phyloP scores from a whole-genome alignment of 768 basidiomycete species.

The Leucosporidium yakuticum region DNA sequence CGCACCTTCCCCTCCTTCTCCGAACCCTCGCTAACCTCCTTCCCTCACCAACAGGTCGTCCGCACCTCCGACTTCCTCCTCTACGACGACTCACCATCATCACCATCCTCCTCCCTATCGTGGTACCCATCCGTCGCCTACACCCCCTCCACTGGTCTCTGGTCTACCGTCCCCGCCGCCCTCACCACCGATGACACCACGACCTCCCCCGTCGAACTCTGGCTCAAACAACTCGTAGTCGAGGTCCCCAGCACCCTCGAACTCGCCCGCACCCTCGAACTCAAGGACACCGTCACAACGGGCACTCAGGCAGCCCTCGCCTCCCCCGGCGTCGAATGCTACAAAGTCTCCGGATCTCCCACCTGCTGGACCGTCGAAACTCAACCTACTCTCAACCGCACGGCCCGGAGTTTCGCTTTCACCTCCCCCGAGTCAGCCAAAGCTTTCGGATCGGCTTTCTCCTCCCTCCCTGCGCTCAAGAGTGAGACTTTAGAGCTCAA shows the following conservation, averaged over 20 bases:
- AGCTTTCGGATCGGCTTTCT: conserved; percentile 19
- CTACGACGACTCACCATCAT: conserved; percentile 17
- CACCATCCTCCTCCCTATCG: not conserved
- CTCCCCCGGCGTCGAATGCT: conserved; percentile 25
- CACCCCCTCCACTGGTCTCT: conserved; percentile 26
- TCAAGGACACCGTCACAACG: conserved; percentile 20
- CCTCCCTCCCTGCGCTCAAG: conserved; percentile 11
- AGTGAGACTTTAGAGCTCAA: conserved; percentile 9
- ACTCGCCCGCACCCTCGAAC: conserved; percentile 13
- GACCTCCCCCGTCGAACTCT: conserved; percentile 21
- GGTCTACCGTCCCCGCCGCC: conserved; percentile 20
- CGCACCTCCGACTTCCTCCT: conserved; percentile 31
- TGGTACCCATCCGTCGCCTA: conserved; percentile 25
- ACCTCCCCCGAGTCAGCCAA: conserved; percentile 21
- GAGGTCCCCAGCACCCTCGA: conserved; percentile 25
- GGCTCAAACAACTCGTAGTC: conserved; percentile 31
- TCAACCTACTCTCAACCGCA: conserved; percentile 24
- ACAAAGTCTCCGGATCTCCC: conserved; percentile 9
- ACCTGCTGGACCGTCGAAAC: conserved; percentile 24
- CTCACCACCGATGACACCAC: conserved; percentile 4
- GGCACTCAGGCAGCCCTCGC: conserved; percentile 12
- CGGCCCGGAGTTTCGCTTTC: conserved; percentile 31
- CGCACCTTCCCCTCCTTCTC: too few species aligned
- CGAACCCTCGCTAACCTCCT: not conserved
- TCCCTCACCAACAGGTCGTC: conserved; percentile 32